Conservation (phyloP, 257 asterid species). For the Plectranthus barbatus region DNA sequence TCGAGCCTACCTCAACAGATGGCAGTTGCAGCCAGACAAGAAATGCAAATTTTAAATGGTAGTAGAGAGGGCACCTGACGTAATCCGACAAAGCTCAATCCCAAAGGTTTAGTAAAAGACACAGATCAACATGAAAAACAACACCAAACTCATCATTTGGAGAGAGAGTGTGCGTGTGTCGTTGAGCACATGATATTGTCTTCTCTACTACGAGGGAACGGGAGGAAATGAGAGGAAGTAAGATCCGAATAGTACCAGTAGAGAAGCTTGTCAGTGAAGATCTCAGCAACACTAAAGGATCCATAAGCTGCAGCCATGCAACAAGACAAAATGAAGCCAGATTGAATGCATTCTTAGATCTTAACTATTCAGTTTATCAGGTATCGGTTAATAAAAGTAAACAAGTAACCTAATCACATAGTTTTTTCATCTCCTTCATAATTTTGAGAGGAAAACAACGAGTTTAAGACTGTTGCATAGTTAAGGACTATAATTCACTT, state of each 20-base stretch:
- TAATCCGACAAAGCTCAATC: slow-evolving; percentile 14
- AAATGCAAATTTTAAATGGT: slow-evolving; percentile 88
- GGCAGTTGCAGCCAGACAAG: slow-evolving; percentile 99
- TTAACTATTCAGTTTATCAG: neutral
- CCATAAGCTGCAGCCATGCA: slow-evolving; percentile 81
- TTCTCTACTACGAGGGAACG: neutral
- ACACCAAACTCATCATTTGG: slow-evolving; percentile 1
- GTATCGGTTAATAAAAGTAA: neutral
- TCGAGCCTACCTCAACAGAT: slow-evolving; percentile 55
- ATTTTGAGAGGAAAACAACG: no score
- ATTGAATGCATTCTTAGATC: neutral
- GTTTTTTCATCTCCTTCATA: no score
- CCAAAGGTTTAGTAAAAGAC: slow-evolving; percentile 9
- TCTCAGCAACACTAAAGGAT: slow-evolving; percentile 67
- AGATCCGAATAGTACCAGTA: slow-evolving; percentile 47
- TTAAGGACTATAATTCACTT: no score
- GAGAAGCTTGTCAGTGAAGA: slow-evolving; percentile 69
- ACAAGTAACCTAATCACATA: neutral
- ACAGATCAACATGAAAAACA: neutral
- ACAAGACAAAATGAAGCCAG: neutral
- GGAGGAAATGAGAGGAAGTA: neutral
- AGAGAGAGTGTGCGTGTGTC: neutral
- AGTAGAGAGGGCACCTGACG: slow-evolving; percentile 82
- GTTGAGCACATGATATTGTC: neutral
- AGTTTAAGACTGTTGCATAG: neutral